Conservation (phyloP, 345 rosid genomes). For the Ailanthus altissimus region DNA sequence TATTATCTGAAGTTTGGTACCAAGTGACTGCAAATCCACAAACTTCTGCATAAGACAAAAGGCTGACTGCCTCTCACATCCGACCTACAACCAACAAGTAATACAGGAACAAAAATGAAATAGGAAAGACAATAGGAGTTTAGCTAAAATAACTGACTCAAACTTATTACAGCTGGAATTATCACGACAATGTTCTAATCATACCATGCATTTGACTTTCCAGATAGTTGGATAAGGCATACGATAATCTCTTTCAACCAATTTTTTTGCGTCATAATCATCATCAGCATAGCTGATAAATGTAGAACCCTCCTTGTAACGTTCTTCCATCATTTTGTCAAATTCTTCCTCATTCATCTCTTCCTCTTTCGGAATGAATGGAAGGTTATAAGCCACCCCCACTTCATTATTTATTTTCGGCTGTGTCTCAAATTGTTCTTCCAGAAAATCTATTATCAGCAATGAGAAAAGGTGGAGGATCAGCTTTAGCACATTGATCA, state of each 20-base stretch:
- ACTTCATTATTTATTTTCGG: conserved; percentile 44
- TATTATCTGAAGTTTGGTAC: conserved; percentile 57
- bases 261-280: conserved; percentile 50
- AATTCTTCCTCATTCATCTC: conserved; percentile 71
- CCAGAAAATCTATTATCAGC: conserved; percentile 45
- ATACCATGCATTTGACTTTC: conserved; percentile 95
- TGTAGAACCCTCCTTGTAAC: conserved; percentile 55
- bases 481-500: conserved; percentile 2
- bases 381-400: conserved; percentile 35
- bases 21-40: conserved; percentile 67
- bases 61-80: conserved; percentile 74
- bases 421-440: conserved; percentile 46
- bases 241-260: conserved; percentile 52
- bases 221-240: conserved; percentile 67
- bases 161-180: conserved; percentile 2
- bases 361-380: conserved; percentile 81
- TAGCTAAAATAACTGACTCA: not conserved
- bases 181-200: conserved; percentile 2
- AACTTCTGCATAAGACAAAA: conserved; percentile 96
- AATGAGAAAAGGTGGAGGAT: conserved; percentile 13
- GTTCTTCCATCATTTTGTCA: conserved; percentile 84
- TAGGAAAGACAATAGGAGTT: not conserved
- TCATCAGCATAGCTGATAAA: conserved; percentile 61
- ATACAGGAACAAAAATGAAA: conserved; percentile 12
- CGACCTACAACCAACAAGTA: conserved; percentile 54